A percentile compares a stretch with the other conserved stretches of the same genome.
Conservation (phyloP, 768 basidiomycete genomes). For the Kwoniella sp. region DNA sequence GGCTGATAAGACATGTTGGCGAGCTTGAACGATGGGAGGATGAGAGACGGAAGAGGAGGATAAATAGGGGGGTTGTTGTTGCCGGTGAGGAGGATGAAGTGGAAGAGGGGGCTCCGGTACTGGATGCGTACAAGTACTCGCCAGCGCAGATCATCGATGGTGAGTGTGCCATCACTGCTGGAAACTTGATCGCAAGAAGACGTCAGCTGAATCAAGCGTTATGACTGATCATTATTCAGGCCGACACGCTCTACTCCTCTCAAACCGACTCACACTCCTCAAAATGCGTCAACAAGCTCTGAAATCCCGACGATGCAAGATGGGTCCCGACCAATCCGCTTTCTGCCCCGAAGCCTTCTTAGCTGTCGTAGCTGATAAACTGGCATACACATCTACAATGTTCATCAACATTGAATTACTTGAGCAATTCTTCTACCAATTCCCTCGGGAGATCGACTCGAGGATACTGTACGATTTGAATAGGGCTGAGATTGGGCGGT, state of each 20-base stretch:
- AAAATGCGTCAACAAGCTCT: constrained; percentile 83
- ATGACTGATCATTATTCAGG: constrained; percentile 60
- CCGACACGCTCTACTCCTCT: constrained; percentile 86
- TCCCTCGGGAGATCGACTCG: constrained; percentile 96
- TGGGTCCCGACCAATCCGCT: constrained; percentile 81
- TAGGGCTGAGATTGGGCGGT: constrained; percentile 80
- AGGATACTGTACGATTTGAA: constrained; percentile 90
- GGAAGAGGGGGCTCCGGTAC: constrained; percentile 59
- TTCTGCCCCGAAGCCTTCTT: constrained; percentile 97
- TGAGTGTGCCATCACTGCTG: too few species aligned
- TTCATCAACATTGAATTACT: constrained; percentile 98
- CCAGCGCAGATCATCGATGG: constrained; percentile 91
- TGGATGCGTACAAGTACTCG: constrained; percentile 84
- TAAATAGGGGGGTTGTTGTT: constrained; percentile 5
- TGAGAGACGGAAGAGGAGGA: constrained; percentile 41
- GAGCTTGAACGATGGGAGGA: constrained; percentile 70
- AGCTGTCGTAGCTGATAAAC: constrained; percentile 92
- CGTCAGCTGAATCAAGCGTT: not conserved
- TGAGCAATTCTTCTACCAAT: constrained; percentile 99
- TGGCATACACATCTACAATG: constrained; percentile 93
- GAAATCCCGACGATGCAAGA: constrained; percentile 82
- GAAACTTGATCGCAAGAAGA: not conserved
- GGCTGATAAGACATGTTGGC: constrained; percentile 77
- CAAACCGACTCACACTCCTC: constrained; percentile 75
- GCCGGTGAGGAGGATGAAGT: constrained; percentile 48